Evolutionary conservation across 2,329 filamentous ascomycete genomes (phyloP).

Genomic region (Pseudopyrenochaeta lycopersici): DNA sequence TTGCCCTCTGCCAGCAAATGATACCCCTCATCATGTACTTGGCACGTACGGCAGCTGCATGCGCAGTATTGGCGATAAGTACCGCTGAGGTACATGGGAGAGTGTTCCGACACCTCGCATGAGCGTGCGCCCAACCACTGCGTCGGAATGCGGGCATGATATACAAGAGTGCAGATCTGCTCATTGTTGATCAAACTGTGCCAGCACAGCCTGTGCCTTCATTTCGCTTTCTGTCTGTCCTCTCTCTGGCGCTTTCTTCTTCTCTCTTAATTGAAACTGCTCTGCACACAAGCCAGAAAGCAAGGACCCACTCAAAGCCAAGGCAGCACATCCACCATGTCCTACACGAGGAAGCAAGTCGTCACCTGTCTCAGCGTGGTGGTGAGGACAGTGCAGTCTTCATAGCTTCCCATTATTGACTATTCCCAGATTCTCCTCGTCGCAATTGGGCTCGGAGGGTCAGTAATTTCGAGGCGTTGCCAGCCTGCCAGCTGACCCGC

Average conservation of each 20-base stretch:
- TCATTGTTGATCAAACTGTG: background rate
- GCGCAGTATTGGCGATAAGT: slow-evolving; percentile 1
- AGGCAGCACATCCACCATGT: slow-evolving; percentile 29
- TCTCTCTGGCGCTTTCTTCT: background rate
- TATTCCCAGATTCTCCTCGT: slow-evolving; percentile 51
- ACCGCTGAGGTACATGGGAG: background rate
- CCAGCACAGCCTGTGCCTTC: background rate
- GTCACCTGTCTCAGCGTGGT: slow-evolving; percentile 50
- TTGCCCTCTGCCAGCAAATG: background rate
- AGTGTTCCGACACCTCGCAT: slow-evolving; percentile 5
- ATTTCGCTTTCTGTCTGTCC: background rate
- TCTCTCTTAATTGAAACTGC: background rate
- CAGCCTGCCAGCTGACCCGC: slow-evolving; percentile 13
- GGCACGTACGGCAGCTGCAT: background rate
- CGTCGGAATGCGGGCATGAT: slow-evolving; percentile 10
- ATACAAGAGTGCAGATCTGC: background rate
- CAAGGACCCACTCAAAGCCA: background rate
- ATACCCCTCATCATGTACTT: background rate
- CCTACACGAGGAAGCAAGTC: slow-evolving; percentile 50
- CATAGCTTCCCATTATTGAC: slow-evolving; percentile 3
- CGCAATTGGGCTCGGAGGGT: slow-evolving; percentile 52
- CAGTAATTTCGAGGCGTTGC: slow-evolving; percentile 4
- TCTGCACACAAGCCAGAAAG: background rate
- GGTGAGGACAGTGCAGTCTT: slow-evolving; percentile 29
- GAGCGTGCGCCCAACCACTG: slow-evolving; percentile 5